Conservation (phyloP, 169 alveolate species). For the Plasmodium adleri region DNA sequence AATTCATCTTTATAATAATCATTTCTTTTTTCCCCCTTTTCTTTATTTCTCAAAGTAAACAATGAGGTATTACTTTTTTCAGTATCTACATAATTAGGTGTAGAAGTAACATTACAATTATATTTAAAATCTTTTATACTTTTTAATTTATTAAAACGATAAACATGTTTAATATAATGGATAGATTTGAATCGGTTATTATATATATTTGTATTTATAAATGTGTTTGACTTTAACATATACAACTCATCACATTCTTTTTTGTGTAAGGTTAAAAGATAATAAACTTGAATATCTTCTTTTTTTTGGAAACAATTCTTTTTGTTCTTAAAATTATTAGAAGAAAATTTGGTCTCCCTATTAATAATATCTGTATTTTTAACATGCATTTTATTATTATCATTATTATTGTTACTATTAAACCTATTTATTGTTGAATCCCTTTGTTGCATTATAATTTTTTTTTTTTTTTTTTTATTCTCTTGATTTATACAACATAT, state of each 20-base stretch:
- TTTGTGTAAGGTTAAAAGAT: conserved; percentile 10
- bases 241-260: conserved; percentile 18
- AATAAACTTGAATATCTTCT: background rate
- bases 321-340: background rate
- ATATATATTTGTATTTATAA: background rate
- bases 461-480: background rate
- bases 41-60: no score
- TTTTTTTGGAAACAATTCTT: background rate
- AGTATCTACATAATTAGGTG: no score
- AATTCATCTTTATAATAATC: background rate
- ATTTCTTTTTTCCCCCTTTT: no score
- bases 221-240: background rate
- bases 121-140: conserved; percentile 49
- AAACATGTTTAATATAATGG: background rate
- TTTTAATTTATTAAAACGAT: conserved; percentile 18
- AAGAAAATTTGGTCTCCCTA: background rate
- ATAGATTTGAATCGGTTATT: background rate
- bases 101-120: conserved; percentile 1
- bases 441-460: background rate
- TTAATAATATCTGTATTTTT: conserved; percentile 1
- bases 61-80: no score
- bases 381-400: background rate
- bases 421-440: no score
- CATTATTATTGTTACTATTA: background rate
- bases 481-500: background rate